These are phyloP conservation scores for Conticribra guillardii DNA, from an alignment of 108 stramenopile species.

Conservation along the genomic window DNA sequence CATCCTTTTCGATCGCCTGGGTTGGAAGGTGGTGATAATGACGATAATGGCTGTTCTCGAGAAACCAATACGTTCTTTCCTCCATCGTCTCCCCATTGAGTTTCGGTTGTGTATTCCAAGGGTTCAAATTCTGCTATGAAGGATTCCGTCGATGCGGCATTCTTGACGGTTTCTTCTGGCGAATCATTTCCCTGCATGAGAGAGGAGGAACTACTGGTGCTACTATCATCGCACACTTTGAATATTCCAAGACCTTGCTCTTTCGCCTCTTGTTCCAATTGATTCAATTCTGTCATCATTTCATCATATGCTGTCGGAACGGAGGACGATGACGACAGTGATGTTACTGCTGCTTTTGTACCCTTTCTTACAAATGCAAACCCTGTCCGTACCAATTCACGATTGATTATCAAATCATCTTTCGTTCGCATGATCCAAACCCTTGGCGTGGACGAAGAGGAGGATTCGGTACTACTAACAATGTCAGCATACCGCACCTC, in stretches of 20 bases:
- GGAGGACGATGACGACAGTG: neutral
- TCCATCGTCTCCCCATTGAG: constrained; percentile 50
- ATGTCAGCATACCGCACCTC: constrained; percentile 9
- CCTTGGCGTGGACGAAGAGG: constrained; percentile 8
- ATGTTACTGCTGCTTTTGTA: neutral
- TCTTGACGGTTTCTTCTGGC: neutral
- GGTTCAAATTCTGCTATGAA: constrained; percentile 65
- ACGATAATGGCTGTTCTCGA: neutral
- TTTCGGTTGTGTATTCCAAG: constrained; percentile 44
- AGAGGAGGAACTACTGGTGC: too few relatives aligned
- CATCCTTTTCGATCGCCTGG: constrained; percentile 60
- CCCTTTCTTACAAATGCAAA: constrained; percentile 36
- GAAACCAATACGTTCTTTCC: constrained; percentile 34
- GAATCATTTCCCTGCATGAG: neutral
- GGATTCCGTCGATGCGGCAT: neutral
- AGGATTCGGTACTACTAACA: constrained; percentile 1
- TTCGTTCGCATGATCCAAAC: constrained; percentile 16
- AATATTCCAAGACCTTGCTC: constrained; percentile 45
- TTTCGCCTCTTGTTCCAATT: constrained; percentile 43
- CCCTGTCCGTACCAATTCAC: constrained; percentile 52
- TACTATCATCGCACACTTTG: constrained; percentile 18
- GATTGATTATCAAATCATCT: constrained; percentile 44
- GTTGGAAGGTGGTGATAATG: constrained; percentile 35
- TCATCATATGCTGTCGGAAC: neutral
- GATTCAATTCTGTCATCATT: constrained; percentile 22